These are phyloP conservation scores for Russula olivacea DNA, from an alignment of 768 basidiomycete species.

Conservation along the genomic window DNA sequence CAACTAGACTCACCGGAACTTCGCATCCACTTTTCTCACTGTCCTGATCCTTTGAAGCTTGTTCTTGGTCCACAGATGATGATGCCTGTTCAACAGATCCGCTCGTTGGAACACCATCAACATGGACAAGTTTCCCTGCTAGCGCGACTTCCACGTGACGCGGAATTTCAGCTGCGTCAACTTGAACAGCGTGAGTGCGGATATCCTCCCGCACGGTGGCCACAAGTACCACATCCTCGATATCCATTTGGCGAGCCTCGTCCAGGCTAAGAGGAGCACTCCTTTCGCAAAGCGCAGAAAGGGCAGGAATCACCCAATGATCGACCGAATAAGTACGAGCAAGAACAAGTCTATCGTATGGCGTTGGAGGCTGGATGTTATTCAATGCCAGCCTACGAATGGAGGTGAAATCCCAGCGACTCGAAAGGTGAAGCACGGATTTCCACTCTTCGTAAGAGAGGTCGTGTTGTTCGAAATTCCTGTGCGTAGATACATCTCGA, in stretches of 20 bases:
- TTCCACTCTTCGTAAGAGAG: constrained; percentile 24
- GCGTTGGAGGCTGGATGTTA: background rate
- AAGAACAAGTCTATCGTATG: constrained; percentile 9
- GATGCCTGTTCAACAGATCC: background rate
- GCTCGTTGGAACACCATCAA: background rate
- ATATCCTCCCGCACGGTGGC: constrained; percentile 12
- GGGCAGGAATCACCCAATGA: constrained; percentile 12
- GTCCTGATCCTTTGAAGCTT: background rate
- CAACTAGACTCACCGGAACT: background rate
- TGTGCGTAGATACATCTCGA: background rate
- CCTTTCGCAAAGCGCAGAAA: constrained; percentile 16
- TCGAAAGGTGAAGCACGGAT: constrained; percentile 27
- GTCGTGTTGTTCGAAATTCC: constrained; percentile 3
- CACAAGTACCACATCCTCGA: constrained; percentile 15
- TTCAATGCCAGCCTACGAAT: constrained; percentile 24
- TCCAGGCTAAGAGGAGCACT: background rate
- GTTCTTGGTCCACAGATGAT: background rate
- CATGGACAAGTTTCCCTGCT: background rate
- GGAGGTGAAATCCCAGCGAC: constrained; percentile 31
- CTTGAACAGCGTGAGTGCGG: background rate
- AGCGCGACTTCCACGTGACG: background rate
- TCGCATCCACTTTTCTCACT: background rate
- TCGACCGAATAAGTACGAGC: constrained; percentile 10
- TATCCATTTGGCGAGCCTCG: constrained; percentile 13
- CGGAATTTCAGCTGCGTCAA: background rate